These are phyloP conservation scores for Trametes sanguinea DNA, from an alignment of 768 basidiomycete genomes.

Conservation along the genomic window DNA sequence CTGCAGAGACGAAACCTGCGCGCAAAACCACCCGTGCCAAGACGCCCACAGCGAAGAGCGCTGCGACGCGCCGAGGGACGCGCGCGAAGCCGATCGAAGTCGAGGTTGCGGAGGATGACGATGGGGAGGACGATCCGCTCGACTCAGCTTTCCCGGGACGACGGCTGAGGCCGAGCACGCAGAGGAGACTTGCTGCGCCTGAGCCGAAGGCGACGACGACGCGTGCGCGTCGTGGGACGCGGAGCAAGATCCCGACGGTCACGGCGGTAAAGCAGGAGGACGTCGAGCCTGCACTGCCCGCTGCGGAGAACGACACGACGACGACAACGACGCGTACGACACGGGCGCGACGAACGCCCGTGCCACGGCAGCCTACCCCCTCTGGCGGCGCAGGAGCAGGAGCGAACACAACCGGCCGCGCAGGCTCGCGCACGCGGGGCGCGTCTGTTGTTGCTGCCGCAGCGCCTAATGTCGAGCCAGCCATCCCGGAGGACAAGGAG, in stretches of 20 bases:
- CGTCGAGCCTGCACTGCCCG: slow-evolving; percentile 9
- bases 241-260: slow-evolving; percentile 25
- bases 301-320: slow-evolving; percentile 10
- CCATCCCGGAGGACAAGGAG: slow-evolving; percentile 33
- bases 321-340: slow-evolving; percentile 10
- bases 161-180: not conserved
- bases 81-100: slow-evolving; percentile 15
- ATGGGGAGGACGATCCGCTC: slow-evolving; percentile 25
- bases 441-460: not conserved
- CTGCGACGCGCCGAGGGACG: slow-evolving; percentile 6
- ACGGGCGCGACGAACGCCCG: slow-evolving; percentile 16
- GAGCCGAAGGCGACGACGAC: slow-evolving; percentile 19
- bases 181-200: slow-evolving; percentile 1
- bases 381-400: slow-evolving; percentile 13
- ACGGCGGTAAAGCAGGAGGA: slow-evolving; percentile 23
- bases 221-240: slow-evolving; percentile 25
- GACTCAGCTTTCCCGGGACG: slow-evolving; percentile 16
- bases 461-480: slow-evolving; percentile 9
- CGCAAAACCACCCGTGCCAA: slow-evolving; percentile 22
- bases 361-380: slow-evolving; percentile 11
- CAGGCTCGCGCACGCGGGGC: slow-evolving; percentile 1
- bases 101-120: slow-evolving; percentile 1
- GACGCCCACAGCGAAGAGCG: slow-evolving; percentile 17
- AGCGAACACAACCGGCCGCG: not conserved
- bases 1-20: slow-evolving; percentile 19